Evolutionary conservation across 495 filamentous ascomycete species (phyloP).

Genomic region (Hypoxylon intermedium): DNA sequence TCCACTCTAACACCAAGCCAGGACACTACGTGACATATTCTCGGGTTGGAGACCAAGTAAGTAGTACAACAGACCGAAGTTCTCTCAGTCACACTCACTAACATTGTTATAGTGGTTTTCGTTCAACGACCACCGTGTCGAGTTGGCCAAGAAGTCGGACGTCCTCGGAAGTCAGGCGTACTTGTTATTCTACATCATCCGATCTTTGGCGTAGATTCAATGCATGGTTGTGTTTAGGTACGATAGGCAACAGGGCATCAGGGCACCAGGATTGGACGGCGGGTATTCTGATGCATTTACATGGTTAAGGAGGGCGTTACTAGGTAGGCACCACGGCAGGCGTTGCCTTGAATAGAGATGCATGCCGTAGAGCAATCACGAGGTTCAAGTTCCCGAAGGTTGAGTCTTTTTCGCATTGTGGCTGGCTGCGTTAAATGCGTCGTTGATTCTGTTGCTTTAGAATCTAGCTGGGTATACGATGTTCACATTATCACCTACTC

Average conservation of each 20-base stretch:
- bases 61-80: slow-evolving; percentile 31
- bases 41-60: slow-evolving; percentile 75
- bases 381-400: not conserved
- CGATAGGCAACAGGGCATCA: too few species aligned
- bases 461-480: too few species aligned
- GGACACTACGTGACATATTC: slow-evolving; percentile 90
- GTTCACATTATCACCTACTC: too few species aligned
- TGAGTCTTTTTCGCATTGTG: not conserved
- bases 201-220: slow-evolving; percentile 58
- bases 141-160: slow-evolving; percentile 75
- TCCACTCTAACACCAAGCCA: slow-evolving; percentile 40
- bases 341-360: slow-evolving; percentile 36
- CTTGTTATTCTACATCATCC: slow-evolving; percentile 83
- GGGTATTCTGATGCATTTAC: slow-evolving; percentile 39
- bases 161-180: slow-evolving; percentile 85
- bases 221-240: not conserved
- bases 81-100: slow-evolving; percentile 3
- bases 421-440: too few species aligned
- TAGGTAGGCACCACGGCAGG: too few species aligned
- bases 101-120: slow-evolving; percentile 72
- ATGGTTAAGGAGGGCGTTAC: too few species aligned
- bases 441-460: too few species aligned
- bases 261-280: slow-evolving; percentile 5
- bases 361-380: slow-evolving; percentile 21
- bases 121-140: slow-evolving; percentile 92